Conservation (phyloP, 257 asterid species). For the Rehmannia glutinosa region DNA sequence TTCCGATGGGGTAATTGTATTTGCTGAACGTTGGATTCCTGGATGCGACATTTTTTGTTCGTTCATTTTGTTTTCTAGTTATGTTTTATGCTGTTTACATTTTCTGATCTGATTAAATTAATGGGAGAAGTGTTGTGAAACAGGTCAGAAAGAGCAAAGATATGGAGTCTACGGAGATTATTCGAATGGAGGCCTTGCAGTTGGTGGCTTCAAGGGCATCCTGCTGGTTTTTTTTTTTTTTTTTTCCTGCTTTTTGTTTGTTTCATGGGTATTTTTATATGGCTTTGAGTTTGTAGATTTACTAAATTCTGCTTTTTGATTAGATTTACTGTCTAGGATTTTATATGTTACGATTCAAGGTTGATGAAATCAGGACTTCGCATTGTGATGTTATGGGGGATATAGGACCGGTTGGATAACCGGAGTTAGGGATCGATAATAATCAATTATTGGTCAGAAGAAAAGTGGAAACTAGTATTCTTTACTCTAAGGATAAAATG, state of each 20-base stretch:
- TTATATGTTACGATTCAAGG: background rate
- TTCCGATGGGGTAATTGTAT: background rate
- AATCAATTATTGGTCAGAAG: too few relatives aligned
- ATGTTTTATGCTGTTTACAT: background rate
- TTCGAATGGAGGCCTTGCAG: slow-evolving; percentile 91
- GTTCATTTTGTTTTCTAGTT: background rate
- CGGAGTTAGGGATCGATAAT: too few relatives aligned
- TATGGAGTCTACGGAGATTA: slow-evolving; percentile 75
- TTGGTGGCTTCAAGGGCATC: slow-evolving; percentile 81
- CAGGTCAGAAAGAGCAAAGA: slow-evolving; percentile 61
- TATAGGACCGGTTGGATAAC: background rate
- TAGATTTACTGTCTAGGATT: background rate
- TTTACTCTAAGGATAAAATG: too few relatives aligned
- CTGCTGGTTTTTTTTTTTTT: slow-evolving; percentile 57
- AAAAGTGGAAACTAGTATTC: too few relatives aligned
- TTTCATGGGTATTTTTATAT: too few relatives aligned
- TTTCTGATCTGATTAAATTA: slow-evolving; percentile 1
- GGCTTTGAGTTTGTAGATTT: too few relatives aligned
- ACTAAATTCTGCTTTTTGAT: slow-evolving; percentile 6
- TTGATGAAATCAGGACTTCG: background rate
- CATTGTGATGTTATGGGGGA: background rate
- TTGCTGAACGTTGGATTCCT: background rate
- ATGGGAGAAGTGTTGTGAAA: background rate
- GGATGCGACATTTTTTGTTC: background rate
- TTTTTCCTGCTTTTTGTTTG: too few relatives aligned